Percentiles rank a stretch among this genome's conserved stretches.
These are phyloP conservation scores for Plantago elongata DNA, from an alignment of 257 asterid genomes.

Conservation along the genomic window DNA sequence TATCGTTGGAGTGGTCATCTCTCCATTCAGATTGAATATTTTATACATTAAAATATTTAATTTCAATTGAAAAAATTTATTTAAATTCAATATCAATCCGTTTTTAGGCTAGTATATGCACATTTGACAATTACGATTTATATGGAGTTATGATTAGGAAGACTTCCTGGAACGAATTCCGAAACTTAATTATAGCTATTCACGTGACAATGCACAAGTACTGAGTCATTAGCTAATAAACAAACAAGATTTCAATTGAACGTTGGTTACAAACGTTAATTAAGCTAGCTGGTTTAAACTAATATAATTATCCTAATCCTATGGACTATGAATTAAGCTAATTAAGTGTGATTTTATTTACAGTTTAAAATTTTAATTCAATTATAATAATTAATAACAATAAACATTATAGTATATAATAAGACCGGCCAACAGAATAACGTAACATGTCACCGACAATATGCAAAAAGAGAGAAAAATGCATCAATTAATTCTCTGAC, in stretches of 20 bases:
- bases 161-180: neutral
- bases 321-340: neutral
- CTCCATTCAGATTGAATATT: too few relatives aligned
- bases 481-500: neutral
- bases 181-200: conserved; percentile 1
- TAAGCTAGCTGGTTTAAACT: neutral
- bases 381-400: too few relatives aligned
- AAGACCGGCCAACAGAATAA: neutral
- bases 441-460: conserved; percentile 9
- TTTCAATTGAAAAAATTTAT: too few relatives aligned
- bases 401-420: neutral
- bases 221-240: neutral
- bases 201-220: conserved; percentile 31
- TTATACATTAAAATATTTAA: too few relatives aligned
- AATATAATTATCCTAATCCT: neutral
- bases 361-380: too few relatives aligned
- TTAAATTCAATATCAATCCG: too few relatives aligned
- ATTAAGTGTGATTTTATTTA: too few relatives aligned
- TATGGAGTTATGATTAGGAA: neutral
- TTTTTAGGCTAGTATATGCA: too few relatives aligned
- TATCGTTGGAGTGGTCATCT: too few relatives aligned
- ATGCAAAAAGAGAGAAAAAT: neutral
- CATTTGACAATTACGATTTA: too few relatives aligned
- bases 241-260: neutral
- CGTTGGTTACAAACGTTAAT: neutral